phyloP scores from a whole-genome alignment of 805 yeast genomes.

The Grigorovia humatica region DNA sequence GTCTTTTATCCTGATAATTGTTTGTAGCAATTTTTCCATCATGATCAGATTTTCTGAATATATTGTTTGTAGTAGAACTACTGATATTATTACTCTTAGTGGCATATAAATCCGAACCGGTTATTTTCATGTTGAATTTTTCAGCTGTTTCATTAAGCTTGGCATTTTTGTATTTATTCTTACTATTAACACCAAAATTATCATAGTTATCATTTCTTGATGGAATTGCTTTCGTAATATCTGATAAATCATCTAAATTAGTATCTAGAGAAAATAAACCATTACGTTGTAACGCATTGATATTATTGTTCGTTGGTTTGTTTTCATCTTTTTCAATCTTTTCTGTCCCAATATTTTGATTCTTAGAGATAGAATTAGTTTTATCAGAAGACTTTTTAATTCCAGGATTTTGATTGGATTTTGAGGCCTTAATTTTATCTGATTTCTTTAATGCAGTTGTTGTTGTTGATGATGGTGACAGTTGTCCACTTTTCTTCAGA shows the following conservation, averaged over 20 bases:
- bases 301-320: background rate
- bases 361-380: background rate
- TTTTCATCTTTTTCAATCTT: background rate
- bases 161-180: background rate
- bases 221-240: slow-evolving; percentile 12
- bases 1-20: background rate
- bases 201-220: background rate
- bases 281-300: background rate
- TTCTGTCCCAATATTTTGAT: no score
- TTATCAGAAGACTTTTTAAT: background rate
- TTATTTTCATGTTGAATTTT: no score
- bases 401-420: background rate
- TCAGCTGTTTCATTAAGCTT: no score
- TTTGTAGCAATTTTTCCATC: background rate
- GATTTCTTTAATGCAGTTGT: no score
- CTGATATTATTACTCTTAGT: no score
- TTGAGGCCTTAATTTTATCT: background rate
- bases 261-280: slow-evolving; percentile 20
- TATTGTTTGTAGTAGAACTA: background rate
- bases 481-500: background rate
- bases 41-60: background rate
- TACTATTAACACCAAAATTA: background rate
- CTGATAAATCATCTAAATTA: slow-evolving; percentile 21
- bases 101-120: no score
- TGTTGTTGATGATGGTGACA: background rate